Conservation (phyloP, 208 protist species). For the Trichomonas gallinae region DNA sequence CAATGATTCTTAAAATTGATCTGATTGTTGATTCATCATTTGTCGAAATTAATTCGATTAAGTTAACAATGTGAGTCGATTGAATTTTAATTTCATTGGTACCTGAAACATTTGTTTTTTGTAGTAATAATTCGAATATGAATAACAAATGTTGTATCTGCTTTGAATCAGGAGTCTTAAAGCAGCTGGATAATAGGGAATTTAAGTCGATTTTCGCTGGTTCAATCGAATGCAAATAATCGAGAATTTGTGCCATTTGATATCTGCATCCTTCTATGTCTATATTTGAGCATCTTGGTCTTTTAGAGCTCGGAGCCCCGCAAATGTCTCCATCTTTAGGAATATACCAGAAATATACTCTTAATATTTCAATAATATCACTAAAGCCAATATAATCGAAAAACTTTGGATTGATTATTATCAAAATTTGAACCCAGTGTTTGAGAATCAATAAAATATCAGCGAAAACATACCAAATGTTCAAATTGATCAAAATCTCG, state of each 20-base stretch:
- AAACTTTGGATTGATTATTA: not conserved
- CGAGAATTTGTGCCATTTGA: not conserved
- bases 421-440: not conserved
- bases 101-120: not conserved
- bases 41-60: not conserved
- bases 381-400: not conserved
- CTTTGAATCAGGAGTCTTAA: not conserved
- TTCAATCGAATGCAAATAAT: not conserved
- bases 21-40: not conserved
- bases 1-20: not conserved
- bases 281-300: not conserved
- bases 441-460: not conserved
- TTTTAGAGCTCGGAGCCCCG: not conserved
- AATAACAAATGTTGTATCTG: not conserved
- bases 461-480: not conserved
- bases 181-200: not conserved
- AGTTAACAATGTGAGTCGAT: not conserved
- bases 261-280: not conserved
- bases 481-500: not conserved
- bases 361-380: not conserved
- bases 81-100: not conserved
- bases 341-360: not conserved
- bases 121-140: not conserved
- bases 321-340: not conserved
- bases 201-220: not conserved